Conservation (phyloP, 148 eudicot species). For the Fagopyrum homotropicum region DNA sequence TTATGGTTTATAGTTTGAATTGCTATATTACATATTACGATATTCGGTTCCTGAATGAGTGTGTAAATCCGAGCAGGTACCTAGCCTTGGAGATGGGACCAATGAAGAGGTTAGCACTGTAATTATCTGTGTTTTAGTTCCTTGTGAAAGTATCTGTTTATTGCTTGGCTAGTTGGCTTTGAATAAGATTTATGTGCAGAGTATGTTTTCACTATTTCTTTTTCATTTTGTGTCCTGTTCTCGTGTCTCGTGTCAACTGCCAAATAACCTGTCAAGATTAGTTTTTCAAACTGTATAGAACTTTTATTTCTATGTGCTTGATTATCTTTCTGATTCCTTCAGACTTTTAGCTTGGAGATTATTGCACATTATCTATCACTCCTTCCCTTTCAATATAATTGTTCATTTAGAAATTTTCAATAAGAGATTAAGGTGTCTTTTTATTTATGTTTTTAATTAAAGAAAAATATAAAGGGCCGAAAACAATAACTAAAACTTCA, state of each 20-base stretch:
- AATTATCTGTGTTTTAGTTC: neutral
- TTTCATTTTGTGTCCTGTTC: neutral
- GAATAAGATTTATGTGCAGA: neutral
- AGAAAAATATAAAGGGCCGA: too few species aligned
- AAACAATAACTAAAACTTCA: too few species aligned
- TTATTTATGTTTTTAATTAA: too few species aligned
- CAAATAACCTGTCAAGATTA: neutral
- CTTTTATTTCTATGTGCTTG: neutral
- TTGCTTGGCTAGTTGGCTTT: neutral
- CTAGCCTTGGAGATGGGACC: constrained; percentile 23
- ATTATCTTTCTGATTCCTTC: neutral
- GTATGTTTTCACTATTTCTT: neutral
- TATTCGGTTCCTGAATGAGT: neutral
- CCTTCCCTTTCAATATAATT: too few species aligned
- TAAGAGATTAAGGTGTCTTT: too few species aligned
- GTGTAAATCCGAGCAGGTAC: constrained; percentile 33
- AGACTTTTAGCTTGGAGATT: neutral
- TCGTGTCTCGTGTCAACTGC: neutral
- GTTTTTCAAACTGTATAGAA: neutral
- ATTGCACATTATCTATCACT: neutral
- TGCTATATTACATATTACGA: neutral
- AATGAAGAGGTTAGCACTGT: constrained; percentile 44
- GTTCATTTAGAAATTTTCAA: too few species aligned
- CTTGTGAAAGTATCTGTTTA: neutral
- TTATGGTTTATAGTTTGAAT: neutral